These are phyloP conservation scores for Neocatenulostroma microsporum DNA, from an alignment of 2,329 filamentous ascomycete genomes.

Conservation along the genomic window DNA sequence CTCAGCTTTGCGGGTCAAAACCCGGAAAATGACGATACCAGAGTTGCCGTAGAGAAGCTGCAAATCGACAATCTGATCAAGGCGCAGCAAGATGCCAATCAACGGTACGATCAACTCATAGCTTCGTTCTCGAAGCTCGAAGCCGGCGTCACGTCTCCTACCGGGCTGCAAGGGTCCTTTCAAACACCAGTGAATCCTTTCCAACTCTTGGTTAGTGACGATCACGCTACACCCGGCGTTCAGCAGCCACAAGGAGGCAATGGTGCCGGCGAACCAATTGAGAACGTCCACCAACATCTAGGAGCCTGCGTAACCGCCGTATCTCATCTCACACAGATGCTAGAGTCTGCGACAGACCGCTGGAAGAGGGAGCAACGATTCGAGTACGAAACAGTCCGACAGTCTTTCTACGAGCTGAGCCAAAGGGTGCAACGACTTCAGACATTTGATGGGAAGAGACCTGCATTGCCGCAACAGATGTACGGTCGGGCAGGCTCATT, in stretches of 20 bases:
- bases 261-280: not conserved
- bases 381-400: too few relatives aligned
- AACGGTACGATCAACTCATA: constrained; percentile 10
- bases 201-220: too few relatives aligned
- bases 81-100: constrained; percentile 11
- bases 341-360: not conserved
- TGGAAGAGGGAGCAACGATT: too few relatives aligned
- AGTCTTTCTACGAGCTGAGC: too few relatives aligned
- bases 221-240: not conserved
- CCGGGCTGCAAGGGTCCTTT: too few relatives aligned
- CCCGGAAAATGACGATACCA: not conserved
- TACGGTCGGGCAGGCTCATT: too few relatives aligned
- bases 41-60: constrained; percentile 8
- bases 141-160: not conserved
- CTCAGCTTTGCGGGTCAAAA: constrained; percentile 9
- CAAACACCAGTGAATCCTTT: too few relatives aligned
- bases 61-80: constrained; percentile 11
- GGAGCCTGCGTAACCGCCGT: not conserved
- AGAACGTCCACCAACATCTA: not conserved
- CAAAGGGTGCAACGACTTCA: too few relatives aligned
- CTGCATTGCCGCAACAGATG: too few relatives aligned
- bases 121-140: not conserved
- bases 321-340: not conserved
- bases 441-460: too few relatives aligned
- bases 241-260: not conserved